phyloP scores from a whole-genome alignment of 1,284 basidiomycete genomes.

The Ustilago hordei region DNA sequence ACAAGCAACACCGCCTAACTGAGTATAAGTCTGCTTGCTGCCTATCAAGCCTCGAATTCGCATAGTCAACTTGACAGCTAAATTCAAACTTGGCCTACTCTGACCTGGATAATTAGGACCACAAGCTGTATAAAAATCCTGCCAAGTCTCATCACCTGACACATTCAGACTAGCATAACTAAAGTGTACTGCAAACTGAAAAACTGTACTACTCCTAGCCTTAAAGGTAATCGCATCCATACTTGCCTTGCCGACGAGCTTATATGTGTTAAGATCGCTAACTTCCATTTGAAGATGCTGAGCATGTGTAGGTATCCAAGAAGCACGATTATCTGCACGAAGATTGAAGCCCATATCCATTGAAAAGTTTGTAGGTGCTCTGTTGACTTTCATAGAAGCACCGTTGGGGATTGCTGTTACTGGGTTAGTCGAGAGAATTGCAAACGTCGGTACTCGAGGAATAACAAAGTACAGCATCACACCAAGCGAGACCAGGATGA shows the following conservation, averaged over 20 bases:
- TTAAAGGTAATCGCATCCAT: constrained; percentile 33
- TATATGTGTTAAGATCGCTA: constrained; percentile 43
- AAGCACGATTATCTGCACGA: constrained; percentile 50
- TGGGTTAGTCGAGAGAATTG: constrained; percentile 49
- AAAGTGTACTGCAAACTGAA: constrained; percentile 57
- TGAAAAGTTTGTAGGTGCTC: constrained; percentile 52
- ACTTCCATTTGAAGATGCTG: constrained; percentile 47
- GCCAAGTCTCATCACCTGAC: constrained; percentile 57
- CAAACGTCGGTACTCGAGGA: constrained; percentile 60
- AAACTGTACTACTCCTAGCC: constrained; percentile 36
- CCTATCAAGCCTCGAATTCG: constrained; percentile 54
- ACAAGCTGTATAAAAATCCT: constrained; percentile 54
- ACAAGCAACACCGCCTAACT: constrained; percentile 43
- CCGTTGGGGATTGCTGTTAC: constrained; percentile 57
- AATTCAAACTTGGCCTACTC: constrained; percentile 45
- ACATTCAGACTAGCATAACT: constrained; percentile 51
- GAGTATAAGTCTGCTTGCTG: constrained; percentile 43
- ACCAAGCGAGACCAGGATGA: constrained; percentile 37
- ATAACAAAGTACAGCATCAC: constrained; percentile 63
- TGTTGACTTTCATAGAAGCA: constrained; percentile 49
- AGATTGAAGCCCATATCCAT: constrained; percentile 63
- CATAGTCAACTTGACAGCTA: constrained; percentile 50
- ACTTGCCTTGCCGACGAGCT: constrained; percentile 46
- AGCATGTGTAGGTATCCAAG: constrained; percentile 47
- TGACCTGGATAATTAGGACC: constrained; percentile 36